These are phyloP conservation scores for Gastroboletus turbinatus DNA, from an alignment of 1,284 basidiomycete genomes.

Conservation along the genomic window DNA sequence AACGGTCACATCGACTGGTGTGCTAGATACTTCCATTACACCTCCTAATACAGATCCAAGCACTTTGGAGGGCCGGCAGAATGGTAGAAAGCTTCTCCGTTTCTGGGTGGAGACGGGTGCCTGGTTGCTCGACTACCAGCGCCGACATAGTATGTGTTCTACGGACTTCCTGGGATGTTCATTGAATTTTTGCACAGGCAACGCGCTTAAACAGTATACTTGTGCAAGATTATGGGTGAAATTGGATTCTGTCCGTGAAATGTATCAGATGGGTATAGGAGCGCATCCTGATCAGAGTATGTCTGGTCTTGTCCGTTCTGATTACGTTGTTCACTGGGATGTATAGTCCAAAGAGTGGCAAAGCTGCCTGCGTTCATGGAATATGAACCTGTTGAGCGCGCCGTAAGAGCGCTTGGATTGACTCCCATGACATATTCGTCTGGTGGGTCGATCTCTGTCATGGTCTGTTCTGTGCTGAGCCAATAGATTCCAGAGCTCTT, in stretches of 20 bases:
- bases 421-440: conserved; percentile 63
- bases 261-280: conserved; percentile 68
- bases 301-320: conserved; percentile 21
- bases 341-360: conserved; percentile 52
- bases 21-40: conserved; percentile 43
- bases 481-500: conserved; percentile 52
- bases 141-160: conserved; percentile 42
- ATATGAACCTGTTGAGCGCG: conserved; percentile 37
- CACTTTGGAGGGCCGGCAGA: conserved; percentile 46
- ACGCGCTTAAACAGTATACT: conserved; percentile 42
- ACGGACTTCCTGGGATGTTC: neutral
- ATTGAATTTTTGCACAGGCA: conserved; percentile 27
- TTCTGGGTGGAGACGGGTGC: conserved; percentile 75
- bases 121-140: conserved; percentile 60
- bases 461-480: conserved; percentile 1
- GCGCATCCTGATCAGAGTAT: conserved; percentile 74
- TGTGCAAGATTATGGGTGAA: conserved; percentile 47
- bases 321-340: conserved; percentile 8
- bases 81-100: conserved; percentile 61
- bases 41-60: conserved; percentile 55
- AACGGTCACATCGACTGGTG: conserved; percentile 18
- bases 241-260: conserved; percentile 60
- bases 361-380: conserved; percentile 42
- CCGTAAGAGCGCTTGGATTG: conserved; percentile 56
- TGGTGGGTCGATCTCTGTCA: conserved; percentile 40